Conservation (phyloP, 805 yeast genomes). For the Debaryomyces prosopidis region DNA sequence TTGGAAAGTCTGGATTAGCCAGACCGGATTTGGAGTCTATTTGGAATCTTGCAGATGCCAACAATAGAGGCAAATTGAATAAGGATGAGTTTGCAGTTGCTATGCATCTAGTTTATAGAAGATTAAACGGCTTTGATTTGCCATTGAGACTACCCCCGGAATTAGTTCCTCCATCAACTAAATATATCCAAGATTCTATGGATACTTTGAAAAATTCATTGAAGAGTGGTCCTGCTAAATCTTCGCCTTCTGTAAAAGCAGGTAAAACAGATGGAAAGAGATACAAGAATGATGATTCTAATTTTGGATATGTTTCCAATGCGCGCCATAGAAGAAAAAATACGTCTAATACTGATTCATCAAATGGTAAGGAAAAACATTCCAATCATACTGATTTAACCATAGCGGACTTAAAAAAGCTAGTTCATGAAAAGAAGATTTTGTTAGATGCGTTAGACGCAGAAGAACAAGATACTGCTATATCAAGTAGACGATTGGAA, state of each 20-base stretch:
- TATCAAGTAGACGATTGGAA: conserved; percentile 32
- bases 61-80: conserved; percentile 79
- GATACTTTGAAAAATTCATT: conserved; percentile 68
- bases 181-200: conserved; percentile 69
- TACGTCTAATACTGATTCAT: conserved; percentile 16
- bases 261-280: conserved; percentile 31
- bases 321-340: conserved; percentile 54
- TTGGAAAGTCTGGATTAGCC: conserved; percentile 86
- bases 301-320: conserved; percentile 66
- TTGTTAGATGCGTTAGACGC: conserved; percentile 71
- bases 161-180: conserved; percentile 82
- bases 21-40: conserved; percentile 85
- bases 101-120: conserved; percentile 92
- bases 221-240: conserved; percentile 33
- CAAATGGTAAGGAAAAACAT: conserved; percentile 10
- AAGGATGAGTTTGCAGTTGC: conserved; percentile 94
- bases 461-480: conserved; percentile 50
- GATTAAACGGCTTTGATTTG: conserved; percentile 83
- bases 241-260: conserved; percentile 15
- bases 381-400: conserved; percentile 37
- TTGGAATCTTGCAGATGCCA: conserved; percentile 86
- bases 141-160: conserved; percentile 86
- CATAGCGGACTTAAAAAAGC: conserved; percentile 58
- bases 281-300: conserved; percentile 72
- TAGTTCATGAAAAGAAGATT: conserved; percentile 70